These are phyloP conservation scores for Fusarium torulosum DNA, from an alignment of 2,329 filamentous ascomycete species.

Conservation along the genomic window DNA sequence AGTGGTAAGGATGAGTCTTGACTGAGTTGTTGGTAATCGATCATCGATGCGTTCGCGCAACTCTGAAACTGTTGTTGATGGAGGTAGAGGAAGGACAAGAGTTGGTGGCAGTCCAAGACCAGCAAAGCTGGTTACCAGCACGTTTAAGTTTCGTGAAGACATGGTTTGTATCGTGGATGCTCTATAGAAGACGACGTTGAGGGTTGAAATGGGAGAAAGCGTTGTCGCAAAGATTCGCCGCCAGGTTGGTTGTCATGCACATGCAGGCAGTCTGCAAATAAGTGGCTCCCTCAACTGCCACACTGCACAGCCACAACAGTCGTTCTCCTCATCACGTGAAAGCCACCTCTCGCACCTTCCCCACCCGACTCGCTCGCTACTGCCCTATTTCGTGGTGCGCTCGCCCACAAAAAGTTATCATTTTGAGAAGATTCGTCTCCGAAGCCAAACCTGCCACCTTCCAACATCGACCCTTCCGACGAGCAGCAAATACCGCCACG, in stretches of 20 bases:
- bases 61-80: conserved; percentile 74
- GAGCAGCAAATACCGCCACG: conserved; percentile 68
- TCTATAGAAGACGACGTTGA: not conserved
- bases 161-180: conserved; percentile 55
- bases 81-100: conserved; percentile 78
- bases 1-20: conserved; percentile 83
- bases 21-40: conserved; percentile 69
- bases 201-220: not conserved
- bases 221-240: conserved; percentile 24
- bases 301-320: conserved; percentile 32
- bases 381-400: conserved; percentile 57
- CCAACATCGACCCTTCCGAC: conserved; percentile 63
- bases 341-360: conserved; percentile 46
- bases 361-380: conserved; percentile 53
- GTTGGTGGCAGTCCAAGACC: conserved; percentile 88
- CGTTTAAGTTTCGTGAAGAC: conserved; percentile 74
- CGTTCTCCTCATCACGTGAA: conserved; percentile 52
- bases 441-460: conserved; percentile 57
- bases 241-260: conserved; percentile 20
- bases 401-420: conserved; percentile 61
- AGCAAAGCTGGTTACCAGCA: conserved; percentile 86
- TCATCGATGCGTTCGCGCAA: conserved; percentile 73
- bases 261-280: conserved; percentile 10
- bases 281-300: conserved; percentile 21
- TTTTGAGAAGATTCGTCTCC: too few relatives aligned